These are phyloP conservation scores for Antitrichia curtipendula DNA, from an alignment of 225 moss, liverwort and hornwort genomes.

Conservation along the genomic window DNA sequence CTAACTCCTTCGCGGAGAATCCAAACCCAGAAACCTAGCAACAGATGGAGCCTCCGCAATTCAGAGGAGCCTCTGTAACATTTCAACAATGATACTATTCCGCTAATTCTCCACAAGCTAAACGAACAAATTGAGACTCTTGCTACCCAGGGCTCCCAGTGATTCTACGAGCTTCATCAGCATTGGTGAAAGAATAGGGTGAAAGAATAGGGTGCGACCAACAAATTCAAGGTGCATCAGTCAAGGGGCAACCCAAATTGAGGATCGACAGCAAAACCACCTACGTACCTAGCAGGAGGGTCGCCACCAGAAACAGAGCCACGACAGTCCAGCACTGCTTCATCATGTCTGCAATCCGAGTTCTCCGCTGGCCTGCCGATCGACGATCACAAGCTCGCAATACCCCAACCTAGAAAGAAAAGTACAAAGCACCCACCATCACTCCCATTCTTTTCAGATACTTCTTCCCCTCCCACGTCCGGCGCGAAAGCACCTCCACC, in stretches of 20 bases:
- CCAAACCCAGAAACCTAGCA: background rate
- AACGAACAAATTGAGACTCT: no score
- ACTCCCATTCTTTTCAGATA: background rate
- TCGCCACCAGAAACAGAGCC: background rate
- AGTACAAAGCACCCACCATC: background rate
- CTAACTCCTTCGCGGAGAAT: background rate
- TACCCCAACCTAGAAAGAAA: background rate
- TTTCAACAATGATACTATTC: background rate
- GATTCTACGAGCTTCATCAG: background rate
- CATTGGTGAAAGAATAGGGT: background rate
- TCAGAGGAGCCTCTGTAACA: background rate
- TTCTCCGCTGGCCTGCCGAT: background rate
- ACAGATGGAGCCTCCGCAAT: background rate
- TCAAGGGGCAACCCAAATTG: background rate
- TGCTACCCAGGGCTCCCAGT: background rate
- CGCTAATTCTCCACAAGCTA: background rate
- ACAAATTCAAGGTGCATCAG: background rate
- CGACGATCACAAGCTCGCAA: background rate
- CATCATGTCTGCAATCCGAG: background rate
- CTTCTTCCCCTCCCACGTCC: background rate
- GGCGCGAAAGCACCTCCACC: background rate
- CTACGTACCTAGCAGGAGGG: background rate
- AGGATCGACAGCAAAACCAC: background rate
- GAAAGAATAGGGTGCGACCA: background rate
- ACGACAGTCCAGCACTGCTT: background rate